A percentile compares a stretch with the other conserved stretches of the same genome.
Conservation (phyloP, 305 asterid genomes). For the Solanum hybrid region DNA sequence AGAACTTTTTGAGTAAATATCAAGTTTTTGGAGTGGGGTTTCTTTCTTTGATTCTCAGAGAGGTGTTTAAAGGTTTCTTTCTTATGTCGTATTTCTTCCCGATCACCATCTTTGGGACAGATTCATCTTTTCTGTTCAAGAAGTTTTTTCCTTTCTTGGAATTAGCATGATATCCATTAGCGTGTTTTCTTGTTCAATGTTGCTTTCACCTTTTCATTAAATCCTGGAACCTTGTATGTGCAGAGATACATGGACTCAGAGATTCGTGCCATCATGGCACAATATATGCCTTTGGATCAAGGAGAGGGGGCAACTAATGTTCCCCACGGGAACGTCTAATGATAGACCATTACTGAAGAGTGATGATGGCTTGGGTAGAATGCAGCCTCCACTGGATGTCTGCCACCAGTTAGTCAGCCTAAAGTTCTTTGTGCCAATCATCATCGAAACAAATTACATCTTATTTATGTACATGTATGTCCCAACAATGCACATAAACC, state of each 20-base stretch:
- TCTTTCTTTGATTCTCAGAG: background rate
- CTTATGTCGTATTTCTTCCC: background rate
- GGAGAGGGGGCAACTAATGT: slow-evolving; percentile 35
- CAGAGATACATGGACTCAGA: slow-evolving; percentile 81
- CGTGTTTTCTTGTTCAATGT: background rate
- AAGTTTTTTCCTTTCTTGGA: background rate
- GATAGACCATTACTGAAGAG: background rate
- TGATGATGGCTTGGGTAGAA: background rate
- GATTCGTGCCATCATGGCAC: slow-evolving; percentile 86
- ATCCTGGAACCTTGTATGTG: background rate
- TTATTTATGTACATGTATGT: slow-evolving; percentile 15
- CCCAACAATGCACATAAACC: slow-evolving; percentile 7
- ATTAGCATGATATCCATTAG: background rate
- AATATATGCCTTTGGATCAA: slow-evolving; percentile 80
- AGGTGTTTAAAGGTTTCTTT: background rate
- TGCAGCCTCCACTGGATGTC: background rate
- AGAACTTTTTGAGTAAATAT: background rate
- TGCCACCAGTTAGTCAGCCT: background rate
- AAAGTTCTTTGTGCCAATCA: background rate
- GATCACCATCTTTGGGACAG: background rate
- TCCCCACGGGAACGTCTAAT: slow-evolving; percentile 21
- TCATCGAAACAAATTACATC: background rate
- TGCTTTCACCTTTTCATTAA: background rate
- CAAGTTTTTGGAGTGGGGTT: background rate
- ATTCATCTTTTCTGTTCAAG: background rate